Evolutionary conservation across 257 asterid species (phyloP), one percentile per base, ranked within the genome.

Genomic region (Lithospermum erythrorhizon): DNA sequence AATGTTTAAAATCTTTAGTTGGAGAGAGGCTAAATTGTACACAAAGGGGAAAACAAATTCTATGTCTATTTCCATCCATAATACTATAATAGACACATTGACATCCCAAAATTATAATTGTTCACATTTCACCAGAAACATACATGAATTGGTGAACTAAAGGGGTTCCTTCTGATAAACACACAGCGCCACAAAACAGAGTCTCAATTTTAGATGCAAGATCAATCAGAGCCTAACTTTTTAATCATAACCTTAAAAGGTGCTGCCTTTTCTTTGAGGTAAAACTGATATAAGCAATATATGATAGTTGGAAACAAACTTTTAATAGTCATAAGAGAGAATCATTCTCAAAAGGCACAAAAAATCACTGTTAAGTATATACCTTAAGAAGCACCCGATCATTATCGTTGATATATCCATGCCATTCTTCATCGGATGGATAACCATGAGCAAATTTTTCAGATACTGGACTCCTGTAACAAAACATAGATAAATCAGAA

Each of bases 331-430:
- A 13, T 10, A 35, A 8, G 45, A 6, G 0, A 35, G 9, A 35
- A 35, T 22, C 18, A 9, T 25, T 5, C 21, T 21, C 14, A 21
- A 18, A 9, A 21, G 17, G 29, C 9, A 27, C 16, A 10, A 29
- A 27, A 24, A 61, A 68, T 35, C 45, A 35, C 45, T 1, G 9
- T 11, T 35, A 1, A 35, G 25, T n/a, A 47, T 57, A 72, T 66
- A 87, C 98, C 96, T 90, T 87, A 29, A 90, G 89, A 62, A 91
- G 85, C 54, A 91, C 96, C 78, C 96, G 78, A 74, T 91, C 96
- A 5, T 83, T 82, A 67, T 73, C 73, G 75, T 86, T 79, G 63
- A 90, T 74, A 72, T 82, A 90, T 59, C 94, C 98, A 54, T 85
- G 84, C 96, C 98, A 87, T 70, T 78, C 81, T 60, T 87, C 91